Evolutionary conservation across 2,329 filamentous ascomycete genomes (phyloP).

Genomic region (Aspergillus calidoustus): DNA sequence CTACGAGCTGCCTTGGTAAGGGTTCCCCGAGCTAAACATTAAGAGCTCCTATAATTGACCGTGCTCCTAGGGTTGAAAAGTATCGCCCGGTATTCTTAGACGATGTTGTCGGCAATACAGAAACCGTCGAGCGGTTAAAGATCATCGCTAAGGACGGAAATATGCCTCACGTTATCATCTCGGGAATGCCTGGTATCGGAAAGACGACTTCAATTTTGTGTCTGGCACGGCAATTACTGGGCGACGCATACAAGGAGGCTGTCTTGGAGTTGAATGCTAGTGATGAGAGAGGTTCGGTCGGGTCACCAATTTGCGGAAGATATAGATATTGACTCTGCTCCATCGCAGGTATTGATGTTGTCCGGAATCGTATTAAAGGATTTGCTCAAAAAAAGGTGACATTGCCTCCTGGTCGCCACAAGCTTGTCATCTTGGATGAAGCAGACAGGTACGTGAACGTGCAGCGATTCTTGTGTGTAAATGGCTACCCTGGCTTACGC

Average conservation of each 20-base stretch:
- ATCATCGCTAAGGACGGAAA: constrained; percentile 99
- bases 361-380: constrained; percentile 95
- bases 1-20: constrained; percentile 56
- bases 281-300: constrained; percentile 77
- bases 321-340: constrained; percentile 5
- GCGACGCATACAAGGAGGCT: constrained; percentile 94
- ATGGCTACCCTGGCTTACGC: neutral
- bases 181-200: constrained; percentile 98
- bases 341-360: constrained; percentile 82
- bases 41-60: neutral
- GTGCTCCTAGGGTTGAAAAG: constrained; percentile 82
- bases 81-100: constrained; percentile 94
- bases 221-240: constrained; percentile 86
- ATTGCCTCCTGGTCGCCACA: constrained; percentile 85
- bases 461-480: neutral
- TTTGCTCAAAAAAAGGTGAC: constrained; percentile 99
- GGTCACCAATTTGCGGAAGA: neutral
- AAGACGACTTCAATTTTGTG: constrained; percentile 97
- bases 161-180: constrained; percentile 99
- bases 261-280: constrained; percentile 95
- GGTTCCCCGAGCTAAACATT: neutral
- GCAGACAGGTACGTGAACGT: constrained; percentile 70
- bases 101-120: constrained; percentile 96
- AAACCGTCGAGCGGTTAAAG: constrained; percentile 95
- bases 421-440: constrained; percentile 96